Conservation (phyloP, 805 yeast species). For the Myxozyma neotropica region DNA sequence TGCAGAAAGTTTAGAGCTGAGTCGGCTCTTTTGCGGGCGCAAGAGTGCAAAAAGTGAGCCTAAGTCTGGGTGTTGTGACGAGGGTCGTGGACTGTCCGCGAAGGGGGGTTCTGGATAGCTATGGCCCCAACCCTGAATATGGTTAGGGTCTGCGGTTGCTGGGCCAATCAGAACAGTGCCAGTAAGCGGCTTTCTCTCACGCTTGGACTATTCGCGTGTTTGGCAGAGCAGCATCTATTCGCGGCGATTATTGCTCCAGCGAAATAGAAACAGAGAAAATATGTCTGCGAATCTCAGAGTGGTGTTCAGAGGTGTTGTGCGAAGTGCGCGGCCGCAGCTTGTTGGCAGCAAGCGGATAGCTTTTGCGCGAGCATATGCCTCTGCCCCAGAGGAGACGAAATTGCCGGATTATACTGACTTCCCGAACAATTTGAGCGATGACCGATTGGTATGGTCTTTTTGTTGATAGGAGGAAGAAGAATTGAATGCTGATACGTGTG, state of each 20-base stretch:
- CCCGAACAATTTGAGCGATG: conserved; percentile 13
- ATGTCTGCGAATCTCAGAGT: conserved; percentile 7
- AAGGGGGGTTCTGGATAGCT: background rate
- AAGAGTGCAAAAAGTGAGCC: background rate
- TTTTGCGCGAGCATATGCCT: conserved; percentile 12
- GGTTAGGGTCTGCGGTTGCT: background rate
- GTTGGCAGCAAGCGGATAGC: conserved; percentile 6
- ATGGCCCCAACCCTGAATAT: background rate
- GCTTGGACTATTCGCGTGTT: background rate
- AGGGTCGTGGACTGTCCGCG: conserved; percentile 10
- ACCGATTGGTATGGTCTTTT: conserved; percentile 20
- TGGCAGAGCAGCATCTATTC: background rate
- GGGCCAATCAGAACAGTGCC: conserved; percentile 9
- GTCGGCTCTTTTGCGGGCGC: background rate
- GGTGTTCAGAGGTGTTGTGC: background rate
- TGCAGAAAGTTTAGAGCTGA: conserved; percentile 5
- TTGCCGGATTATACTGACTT: conserved; percentile 7
- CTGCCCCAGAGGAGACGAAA: conserved; percentile 7
- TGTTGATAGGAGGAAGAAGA: background rate
- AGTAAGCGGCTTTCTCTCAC: conserved; percentile 4
- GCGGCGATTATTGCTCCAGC: no score
- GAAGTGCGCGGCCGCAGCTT: background rate
- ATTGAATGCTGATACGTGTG: background rate
- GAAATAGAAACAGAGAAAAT: background rate
- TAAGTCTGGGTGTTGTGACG: conserved; percentile 1